Evolutionary conservation across 495 filamentous ascomycete species (phyloP).

Genomic region (Sporormia fimetaria): DNA sequence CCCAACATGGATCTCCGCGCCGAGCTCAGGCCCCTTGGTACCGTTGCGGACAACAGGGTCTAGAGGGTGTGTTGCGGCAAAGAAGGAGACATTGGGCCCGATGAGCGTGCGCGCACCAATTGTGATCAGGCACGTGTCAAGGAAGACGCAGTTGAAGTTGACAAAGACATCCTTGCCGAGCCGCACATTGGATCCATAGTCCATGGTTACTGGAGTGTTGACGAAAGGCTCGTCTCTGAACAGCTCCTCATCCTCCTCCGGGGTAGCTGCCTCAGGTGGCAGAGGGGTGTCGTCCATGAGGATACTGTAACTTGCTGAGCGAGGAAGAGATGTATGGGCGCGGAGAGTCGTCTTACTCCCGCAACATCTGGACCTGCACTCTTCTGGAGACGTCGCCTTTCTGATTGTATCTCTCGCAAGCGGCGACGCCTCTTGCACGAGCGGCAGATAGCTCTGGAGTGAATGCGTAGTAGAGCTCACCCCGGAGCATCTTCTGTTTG

Average conservation of each 20-base stretch:
- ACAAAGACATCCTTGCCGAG: slow-evolving; percentile 59
- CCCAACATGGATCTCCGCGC: slow-evolving; percentile 63
- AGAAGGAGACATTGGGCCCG: slow-evolving; percentile 68
- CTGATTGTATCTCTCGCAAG: slow-evolving; percentile 52
- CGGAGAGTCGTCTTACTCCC: slow-evolving; percentile 44
- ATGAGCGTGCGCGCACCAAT: slow-evolving; percentile 72
- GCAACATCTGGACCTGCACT: slow-evolving; percentile 54
- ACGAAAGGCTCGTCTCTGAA: slow-evolving; percentile 55
- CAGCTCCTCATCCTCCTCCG: slow-evolving; percentile 48
- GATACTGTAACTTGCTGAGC: slow-evolving; percentile 37
- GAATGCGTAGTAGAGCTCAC: slow-evolving; percentile 41
- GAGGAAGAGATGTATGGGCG: slow-evolving; percentile 5
- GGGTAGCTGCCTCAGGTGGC: slow-evolving; percentile 41
- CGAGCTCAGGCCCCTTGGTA: slow-evolving; percentile 59
- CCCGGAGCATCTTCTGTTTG: slow-evolving; percentile 30
- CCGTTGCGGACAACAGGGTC: slow-evolving; percentile 66
- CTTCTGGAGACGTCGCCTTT: slow-evolving; percentile 47
- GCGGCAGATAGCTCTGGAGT: slow-evolving; percentile 44
- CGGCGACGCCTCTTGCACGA: slow-evolving; percentile 47
- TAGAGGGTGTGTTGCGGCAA: slow-evolving; percentile 61
- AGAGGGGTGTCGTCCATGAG: slow-evolving; percentile 49
- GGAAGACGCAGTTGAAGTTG: slow-evolving; percentile 62
- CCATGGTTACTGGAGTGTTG: slow-evolving; percentile 57
- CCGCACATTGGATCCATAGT: slow-evolving; percentile 66
- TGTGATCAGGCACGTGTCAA: slow-evolving; percentile 68